Evolutionary conservation across 2,329 filamentous ascomycete species (phyloP), one percentile per base, ranked within the genome.

Genomic region (Epichloe aotearoae): DNA sequence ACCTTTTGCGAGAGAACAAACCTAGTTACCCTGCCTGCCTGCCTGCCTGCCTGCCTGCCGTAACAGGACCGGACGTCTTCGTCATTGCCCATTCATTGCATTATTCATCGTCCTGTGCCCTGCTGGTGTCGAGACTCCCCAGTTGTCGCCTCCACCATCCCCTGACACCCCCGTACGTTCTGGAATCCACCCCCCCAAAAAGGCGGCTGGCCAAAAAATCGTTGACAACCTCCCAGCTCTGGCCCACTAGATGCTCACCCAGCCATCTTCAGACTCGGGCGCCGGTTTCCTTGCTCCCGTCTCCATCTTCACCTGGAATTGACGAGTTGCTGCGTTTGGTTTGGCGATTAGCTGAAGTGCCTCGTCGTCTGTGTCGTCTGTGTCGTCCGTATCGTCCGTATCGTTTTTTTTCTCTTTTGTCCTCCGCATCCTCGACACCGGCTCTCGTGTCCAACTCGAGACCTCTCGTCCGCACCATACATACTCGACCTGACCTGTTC

Each of bases 241-340:
- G 53, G 58, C 56, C 64, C 62, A 58, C 63, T 33, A 62, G 64
- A 71, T 71, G 68, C 64, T 63, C 57, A 59, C 62, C 70, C 69
- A 72, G 69, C 72, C 71, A 70, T 72, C 64, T 61, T 59, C 60
- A 64, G 61, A 58, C 61, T 64, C 65, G 66, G 67, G 58, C 53
- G 52, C 58, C 61, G 58, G 65, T 58, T 58, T 53, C 56, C 58
- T 59, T 61, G 58, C 58, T 61, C 63, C 58, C 60, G 62, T 58
- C 57, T 51, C 26, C 55, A 47, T 49, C 50, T 42, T 46, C 47
- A 26, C 53, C 55, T 60, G 54, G 58, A 54, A 57, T 57, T 55
- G 53, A 57, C 53, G 50, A 57, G 47, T 45, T 23, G 50, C 51
- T 43, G 48, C 48, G 38, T 36, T 20, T 33, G n/a, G 6, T 39